These are phyloP conservation scores for Fusarium musae DNA, from an alignment of 2,329 filamentous ascomycete genomes.

Conservation along the genomic window DNA sequence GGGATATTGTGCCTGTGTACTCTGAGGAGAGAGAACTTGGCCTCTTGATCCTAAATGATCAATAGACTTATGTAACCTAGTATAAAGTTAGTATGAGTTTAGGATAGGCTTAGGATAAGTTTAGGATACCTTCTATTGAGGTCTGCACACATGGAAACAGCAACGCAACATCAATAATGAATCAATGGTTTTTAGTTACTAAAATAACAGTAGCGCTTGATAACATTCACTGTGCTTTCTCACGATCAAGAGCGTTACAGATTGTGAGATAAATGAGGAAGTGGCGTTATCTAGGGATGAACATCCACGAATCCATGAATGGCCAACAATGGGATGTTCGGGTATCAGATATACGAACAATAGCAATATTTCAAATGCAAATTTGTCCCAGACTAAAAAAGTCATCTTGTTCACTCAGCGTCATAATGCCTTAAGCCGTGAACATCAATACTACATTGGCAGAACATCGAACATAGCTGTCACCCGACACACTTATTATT, in stretches of 20 bases:
- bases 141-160: not conserved
- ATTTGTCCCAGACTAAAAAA: too few species aligned
- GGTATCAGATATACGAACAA: not conserved
- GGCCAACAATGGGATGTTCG: not conserved
- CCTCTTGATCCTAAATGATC: not conserved
- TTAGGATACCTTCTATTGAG: not conserved
- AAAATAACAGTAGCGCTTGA: too few species aligned
- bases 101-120: not conserved
- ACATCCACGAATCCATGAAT: not conserved
- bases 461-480: not conserved
- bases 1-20: not conserved
- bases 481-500: not conserved
- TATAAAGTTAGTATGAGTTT: not conserved
- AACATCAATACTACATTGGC: not conserved
- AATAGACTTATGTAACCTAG: not conserved
- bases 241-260: not conserved
- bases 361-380: fast-evolving
- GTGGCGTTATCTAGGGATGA: not conserved
- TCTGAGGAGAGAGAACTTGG: too few species aligned
- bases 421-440: not conserved
- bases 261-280: not conserved
- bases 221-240: not conserved
- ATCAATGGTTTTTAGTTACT: too few species aligned
- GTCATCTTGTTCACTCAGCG: not conserved
- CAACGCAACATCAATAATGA: not conserved